Conservation (phyloP, 306 rosid genomes). For the Canavalia gladiata region DNA sequence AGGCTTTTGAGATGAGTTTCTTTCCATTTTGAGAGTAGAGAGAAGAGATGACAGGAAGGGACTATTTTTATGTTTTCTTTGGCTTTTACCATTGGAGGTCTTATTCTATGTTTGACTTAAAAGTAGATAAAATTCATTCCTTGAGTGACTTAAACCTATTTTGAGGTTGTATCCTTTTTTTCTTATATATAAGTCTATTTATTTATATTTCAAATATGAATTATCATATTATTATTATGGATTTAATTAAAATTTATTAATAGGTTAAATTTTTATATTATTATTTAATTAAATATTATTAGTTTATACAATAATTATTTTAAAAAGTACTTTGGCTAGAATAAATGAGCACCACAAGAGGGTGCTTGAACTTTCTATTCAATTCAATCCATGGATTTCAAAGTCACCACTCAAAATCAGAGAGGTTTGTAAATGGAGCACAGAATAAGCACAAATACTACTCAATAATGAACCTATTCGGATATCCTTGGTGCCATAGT, state of each 20-base stretch:
- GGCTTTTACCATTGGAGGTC: constrained; percentile 32
- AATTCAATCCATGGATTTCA: constrained; percentile 12
- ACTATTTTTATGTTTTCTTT: constrained; percentile 48
- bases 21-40: constrained; percentile 46
- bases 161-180: constrained; percentile 45
- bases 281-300: no score
- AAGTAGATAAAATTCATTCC: constrained; percentile 53
- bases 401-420: not conserved
- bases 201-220: constrained; percentile 8
- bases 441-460: not conserved
- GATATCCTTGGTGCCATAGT: not conserved
- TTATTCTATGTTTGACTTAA: constrained; percentile 45
- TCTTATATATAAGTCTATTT: constrained; percentile 26
- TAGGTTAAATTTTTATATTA: no score
- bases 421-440: not conserved
- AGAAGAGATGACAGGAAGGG: constrained; percentile 51
- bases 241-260: no score
- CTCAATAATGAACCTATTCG: not conserved
- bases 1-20: constrained; percentile 46
- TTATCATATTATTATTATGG: not conserved
- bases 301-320: no score
- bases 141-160: constrained; percentile 43
- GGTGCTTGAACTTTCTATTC: not conserved
- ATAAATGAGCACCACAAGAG: not conserved
- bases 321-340: no score